phyloP scores from a whole-genome alignment of 2,329 filamentous ascomycete genomes.

The Dactylella cylindrospora region DNA sequence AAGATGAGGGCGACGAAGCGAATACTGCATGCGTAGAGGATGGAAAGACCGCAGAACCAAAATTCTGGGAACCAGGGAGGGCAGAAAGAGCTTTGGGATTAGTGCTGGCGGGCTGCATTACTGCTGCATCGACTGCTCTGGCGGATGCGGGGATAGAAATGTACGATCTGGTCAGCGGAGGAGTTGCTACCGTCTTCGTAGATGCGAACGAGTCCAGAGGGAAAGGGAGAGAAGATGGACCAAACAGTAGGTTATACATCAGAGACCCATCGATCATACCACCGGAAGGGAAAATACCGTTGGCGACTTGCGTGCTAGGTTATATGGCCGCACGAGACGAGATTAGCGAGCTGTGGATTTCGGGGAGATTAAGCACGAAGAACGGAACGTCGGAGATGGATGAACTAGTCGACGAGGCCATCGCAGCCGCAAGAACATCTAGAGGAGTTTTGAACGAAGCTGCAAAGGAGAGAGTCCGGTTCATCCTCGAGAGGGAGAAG shows the following conservation, averaged over 20 bases:
- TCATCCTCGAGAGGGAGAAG: constrained; percentile 42
- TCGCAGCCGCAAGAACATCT: constrained; percentile 45
- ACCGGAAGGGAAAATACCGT: constrained; percentile 14
- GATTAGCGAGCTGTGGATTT: constrained; percentile 92
- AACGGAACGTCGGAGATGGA: constrained; percentile 44
- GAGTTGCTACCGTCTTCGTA: constrained; percentile 71
- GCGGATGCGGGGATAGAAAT: constrained; percentile 95
- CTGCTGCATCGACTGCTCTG: constrained; percentile 86
- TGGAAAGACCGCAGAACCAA: constrained; percentile 49
- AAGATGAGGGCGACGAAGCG: constrained; percentile 73
- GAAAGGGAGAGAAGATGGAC: constrained; percentile 47
- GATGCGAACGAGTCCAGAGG: constrained; percentile 56
- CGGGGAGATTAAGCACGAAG: constrained; percentile 63
- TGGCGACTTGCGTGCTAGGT: constrained; percentile 84
- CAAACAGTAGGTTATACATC: constrained; percentile 14
- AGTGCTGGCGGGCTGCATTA: constrained; percentile 90
- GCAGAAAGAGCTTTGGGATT: constrained; percentile 64
- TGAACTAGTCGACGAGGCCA: constrained; percentile 47
- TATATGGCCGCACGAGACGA: constrained; percentile 87
- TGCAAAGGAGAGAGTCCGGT: constrained; percentile 46
- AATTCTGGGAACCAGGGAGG: constrained; percentile 54
- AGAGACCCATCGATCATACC: constrained; percentile 25
- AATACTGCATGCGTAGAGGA: constrained; percentile 58
- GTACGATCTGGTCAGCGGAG: constrained; percentile 83
- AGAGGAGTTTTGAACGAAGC: constrained; percentile 48